Evolutionary conservation across 306 rosid genomes (phyloP), one percentile per base, ranked within the genome.

Genomic region (Corylus americana): DNA sequence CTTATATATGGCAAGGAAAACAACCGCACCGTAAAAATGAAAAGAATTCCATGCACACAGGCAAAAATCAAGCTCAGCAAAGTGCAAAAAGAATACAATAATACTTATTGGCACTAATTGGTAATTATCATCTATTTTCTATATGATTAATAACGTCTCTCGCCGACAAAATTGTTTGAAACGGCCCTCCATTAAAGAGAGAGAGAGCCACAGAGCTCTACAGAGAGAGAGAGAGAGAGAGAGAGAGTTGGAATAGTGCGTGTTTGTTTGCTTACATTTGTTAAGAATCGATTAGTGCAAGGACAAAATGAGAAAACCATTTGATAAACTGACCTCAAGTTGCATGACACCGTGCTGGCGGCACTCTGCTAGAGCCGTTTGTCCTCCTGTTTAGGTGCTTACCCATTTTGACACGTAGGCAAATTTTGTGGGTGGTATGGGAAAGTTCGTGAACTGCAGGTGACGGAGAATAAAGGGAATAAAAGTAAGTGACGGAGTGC

Each of bases 131-230:
- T 11, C 51, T 42, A 47, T 74, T 79, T 78, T 78, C 68, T 77
- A 80, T 67, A 88, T 92, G 92, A 91, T 90, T 86, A 90, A 80
- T 87, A 93, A 88, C 92, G 92, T 91, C 86, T 91, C 74, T 88
- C 83, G 90, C 98, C 97, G 97, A 94, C 97, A 92, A 81, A 79
- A 76, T 82, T 76, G 88, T 88, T 87, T 80, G 83, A 86, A 94
- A 89, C 91, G 93, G 93, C 87, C 90, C 86, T 87, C 85, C 75
- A 71, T 59, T 59, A 78, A 49, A 45, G 80, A 80, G 83, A 73
- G 54, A 48, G 75, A 59, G 66, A 79, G 67, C 47, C 20, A 8
- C 0, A 44, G 22, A 44, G 70, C 51, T 48, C 11, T 48, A 48
- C 51, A 44, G 74, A 57, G 31, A 57, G 18, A 25, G 44, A 35